Conservation (phyloP, 2,329 filamentous ascomycete genomes). For the Colletotrichum liriopes region DNA sequence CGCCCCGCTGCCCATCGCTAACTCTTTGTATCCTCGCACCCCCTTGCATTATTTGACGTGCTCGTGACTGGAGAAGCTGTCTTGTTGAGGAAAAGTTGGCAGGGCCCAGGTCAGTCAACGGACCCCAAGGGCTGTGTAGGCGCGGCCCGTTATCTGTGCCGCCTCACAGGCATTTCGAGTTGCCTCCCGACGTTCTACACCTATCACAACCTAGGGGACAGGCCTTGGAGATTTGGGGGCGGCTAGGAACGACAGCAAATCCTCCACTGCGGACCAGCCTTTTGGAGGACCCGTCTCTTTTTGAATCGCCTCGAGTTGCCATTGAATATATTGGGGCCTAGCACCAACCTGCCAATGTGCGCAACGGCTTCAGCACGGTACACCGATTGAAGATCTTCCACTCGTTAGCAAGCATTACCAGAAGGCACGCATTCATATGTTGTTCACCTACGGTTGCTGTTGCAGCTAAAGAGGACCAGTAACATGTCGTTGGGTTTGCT, state of each 20-base stretch:
- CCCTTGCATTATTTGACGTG: neutral
- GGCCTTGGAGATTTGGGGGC: neutral
- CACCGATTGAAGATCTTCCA: no score
- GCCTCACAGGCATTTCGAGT: neutral
- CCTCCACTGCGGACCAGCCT: neutral
- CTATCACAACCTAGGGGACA: neutral
- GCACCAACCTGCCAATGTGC: no score
- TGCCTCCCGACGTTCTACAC: conserved; percentile 1
- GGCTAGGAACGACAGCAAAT: neutral
- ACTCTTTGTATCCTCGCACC: neutral
- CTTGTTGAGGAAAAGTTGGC: neutral
- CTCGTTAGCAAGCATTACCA: neutral
- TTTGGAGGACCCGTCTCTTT: neutral
- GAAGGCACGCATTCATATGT: neutral
- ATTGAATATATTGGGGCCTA: no score
- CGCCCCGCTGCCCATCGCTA: neutral
- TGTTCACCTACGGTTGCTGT: neutral
- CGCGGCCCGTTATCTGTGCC: conserved; percentile 1
- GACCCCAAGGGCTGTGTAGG: conserved; percentile 1
- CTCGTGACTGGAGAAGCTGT: neutral
- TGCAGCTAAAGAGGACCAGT: no score
- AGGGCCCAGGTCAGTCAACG: neutral
- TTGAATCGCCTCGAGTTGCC: neutral
- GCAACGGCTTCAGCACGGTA: neutral
- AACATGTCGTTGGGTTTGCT: neutral